Evolutionary conservation across 805 yeast species (phyloP).

Genomic region (Candida ulmi): DNA sequence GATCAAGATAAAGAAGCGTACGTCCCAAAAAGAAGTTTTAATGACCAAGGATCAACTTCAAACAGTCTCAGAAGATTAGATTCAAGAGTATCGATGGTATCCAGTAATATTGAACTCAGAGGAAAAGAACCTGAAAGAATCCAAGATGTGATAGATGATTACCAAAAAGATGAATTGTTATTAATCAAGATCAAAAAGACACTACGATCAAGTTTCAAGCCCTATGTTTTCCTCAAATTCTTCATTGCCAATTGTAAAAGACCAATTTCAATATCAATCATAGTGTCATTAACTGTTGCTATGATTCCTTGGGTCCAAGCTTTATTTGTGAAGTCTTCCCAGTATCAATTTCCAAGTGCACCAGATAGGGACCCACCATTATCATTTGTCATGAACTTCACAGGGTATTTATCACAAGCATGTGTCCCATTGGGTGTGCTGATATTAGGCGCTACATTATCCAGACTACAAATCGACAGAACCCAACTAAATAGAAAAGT

Average conservation of each 20-base stretch:
- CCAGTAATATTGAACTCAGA: neutral
- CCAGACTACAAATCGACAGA: slow-evolving; percentile 53
- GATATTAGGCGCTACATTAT: slow-evolving; percentile 78
- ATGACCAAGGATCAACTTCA: too few relatives aligned
- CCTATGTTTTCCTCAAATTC: neutral
- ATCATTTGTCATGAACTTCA: slow-evolving; percentile 73
- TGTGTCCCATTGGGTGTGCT: slow-evolving; percentile 82
- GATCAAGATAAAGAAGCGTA: too few relatives aligned
- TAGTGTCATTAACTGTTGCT: slow-evolving; percentile 57
- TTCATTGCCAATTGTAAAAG: slow-evolving; percentile 41
- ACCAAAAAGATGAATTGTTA: neutral
- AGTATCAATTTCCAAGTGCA: slow-evolving; percentile 50
- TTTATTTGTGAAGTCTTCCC: slow-evolving; percentile 45
- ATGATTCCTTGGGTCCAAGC: slow-evolving; percentile 81
- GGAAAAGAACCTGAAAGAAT: neutral
- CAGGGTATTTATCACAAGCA: slow-evolving; percentile 74
- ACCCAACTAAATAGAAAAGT: slow-evolving; percentile 47
- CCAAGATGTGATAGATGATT: neutral
- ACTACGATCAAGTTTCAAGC: neutral
- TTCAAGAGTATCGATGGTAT: neutral
- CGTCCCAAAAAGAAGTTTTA: neutral
- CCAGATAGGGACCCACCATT: slow-evolving; percentile 82
- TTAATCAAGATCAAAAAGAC: neutral
- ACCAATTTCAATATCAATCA: slow-evolving; percentile 67
- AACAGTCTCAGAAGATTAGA: neutral